Evolutionary conservation across 2,329 filamentous ascomycete species (phyloP).

Genomic region (Penicillium sp.): DNA sequence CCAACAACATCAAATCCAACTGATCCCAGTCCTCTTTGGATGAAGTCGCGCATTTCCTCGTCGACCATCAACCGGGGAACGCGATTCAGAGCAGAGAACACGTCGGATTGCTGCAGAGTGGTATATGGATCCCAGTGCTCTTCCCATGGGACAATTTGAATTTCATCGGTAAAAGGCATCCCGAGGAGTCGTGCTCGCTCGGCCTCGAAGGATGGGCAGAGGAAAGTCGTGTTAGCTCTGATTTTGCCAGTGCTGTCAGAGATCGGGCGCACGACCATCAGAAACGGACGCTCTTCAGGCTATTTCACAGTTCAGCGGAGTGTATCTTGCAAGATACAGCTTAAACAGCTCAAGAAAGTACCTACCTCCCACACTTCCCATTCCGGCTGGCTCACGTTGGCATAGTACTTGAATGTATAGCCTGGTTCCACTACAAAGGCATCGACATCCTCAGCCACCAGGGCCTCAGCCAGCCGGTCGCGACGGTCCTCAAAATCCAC

Average conservation of each 20-base stretch:
- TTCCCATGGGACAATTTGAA: constrained; percentile 64
- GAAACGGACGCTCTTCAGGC: constrained; percentile 66
- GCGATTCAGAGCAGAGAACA: constrained; percentile 37
- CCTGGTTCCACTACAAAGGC: constrained; percentile 68
- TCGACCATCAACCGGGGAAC: constrained; percentile 62
- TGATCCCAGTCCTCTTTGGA: constrained; percentile 59
- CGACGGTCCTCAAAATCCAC: constrained; percentile 61
- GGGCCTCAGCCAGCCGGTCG: constrained; percentile 60
- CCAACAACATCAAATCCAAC: constrained; percentile 63
- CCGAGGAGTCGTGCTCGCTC: constrained; percentile 62
- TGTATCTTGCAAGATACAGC: background rate
- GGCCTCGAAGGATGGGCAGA: constrained; percentile 65
- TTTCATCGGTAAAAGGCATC: constrained; percentile 58
- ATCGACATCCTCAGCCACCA: constrained; percentile 57
- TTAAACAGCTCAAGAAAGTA: background rate
- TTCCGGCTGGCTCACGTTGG: constrained; percentile 63
- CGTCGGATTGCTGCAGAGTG: constrained; percentile 54
- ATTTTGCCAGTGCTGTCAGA: constrained; percentile 45
- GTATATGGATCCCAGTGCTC: constrained; percentile 68
- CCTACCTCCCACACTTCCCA: constrained; percentile 64
- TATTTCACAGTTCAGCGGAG: constrained; percentile 30
- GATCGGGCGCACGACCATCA: constrained; percentile 63
- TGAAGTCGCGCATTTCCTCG: constrained; percentile 68
- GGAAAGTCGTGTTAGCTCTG: constrained; percentile 60
- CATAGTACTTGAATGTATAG: constrained; percentile 68